Evolutionary conservation across 495 filamentous ascomycete species (phyloP), one percentile per base, ranked within the genome.

Genomic region (Penicillium nucicola): DNA sequence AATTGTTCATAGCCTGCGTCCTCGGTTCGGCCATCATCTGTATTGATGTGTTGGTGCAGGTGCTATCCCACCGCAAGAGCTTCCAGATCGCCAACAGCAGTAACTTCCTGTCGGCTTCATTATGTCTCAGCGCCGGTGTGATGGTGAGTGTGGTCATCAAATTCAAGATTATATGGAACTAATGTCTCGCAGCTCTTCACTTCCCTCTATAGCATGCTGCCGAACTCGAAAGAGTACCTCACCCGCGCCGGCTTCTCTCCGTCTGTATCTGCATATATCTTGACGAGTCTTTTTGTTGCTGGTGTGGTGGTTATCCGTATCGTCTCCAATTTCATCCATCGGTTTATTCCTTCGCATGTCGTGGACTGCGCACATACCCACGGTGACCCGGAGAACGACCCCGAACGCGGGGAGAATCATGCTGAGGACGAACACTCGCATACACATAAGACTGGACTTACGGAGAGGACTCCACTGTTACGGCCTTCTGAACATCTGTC

Each of bases 71-170:
- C 42, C 81, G 85, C 65, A 83, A 78, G 58, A 74, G 83, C 62
- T 98, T 97, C 60, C 82, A 84, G 58, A 96, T 98, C 58, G 84
- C 92, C 58, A 88, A 92, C 57, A 96, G 87, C 66, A 90, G 86
- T 70, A 76, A 76, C 17, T 98, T 98, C 67, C 77, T 96, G 13
- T 90, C 92, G 1, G 84, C 84, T 17, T 95, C 92, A 2, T 71
- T 97, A 52, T 95, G 90, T 70, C 70, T 98, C 42, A 96, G 90
- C 66, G 95, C 95, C 40, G 93, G 93, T 25, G 93, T 98, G n/a
- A 95, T 98, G 92, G 91, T 97, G 68, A 45, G 81, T 69, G 35
- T 17, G 4, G 18, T 13, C 25, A 9, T 8, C 10, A 8, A 28
- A 9, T 8, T 9, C 10, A 8, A 28, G 5, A 15, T 13, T 38